Base-by-base conservation (phyloP, 2,329 filamentous ascomycete species). In the Graphilbum fragrans region DNA sequence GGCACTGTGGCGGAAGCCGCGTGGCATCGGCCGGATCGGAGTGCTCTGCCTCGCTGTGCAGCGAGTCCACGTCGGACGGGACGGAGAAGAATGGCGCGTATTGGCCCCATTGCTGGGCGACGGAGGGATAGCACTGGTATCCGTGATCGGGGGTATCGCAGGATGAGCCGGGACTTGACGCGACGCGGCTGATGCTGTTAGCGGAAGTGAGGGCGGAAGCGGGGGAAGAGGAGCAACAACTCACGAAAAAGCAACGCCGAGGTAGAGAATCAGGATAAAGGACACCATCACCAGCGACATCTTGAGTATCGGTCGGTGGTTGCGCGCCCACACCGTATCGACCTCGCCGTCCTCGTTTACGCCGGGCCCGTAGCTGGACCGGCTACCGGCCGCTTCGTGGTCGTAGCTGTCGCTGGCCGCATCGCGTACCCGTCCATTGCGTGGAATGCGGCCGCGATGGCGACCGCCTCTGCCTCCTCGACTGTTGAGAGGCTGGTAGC, bases 11-110 rank as follows among this genome's bases (percentile, higher is more conserved):
- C 0, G 86, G 87, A 1, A 82, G 63, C 8, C 66, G 64, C 7
- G 68, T 51, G 16, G 5, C 21, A 2, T 11, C 9, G n/a, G 14
- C 34, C 9, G 19, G 3, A n/a, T n/a, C n/a, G n/a, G n/a, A n/a
- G n/a, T n/a, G n/a, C 33, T 16, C 23, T 17, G 16, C 21, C 16
- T 21, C 14, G 12, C 9, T 9, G 25, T 14, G 25, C 17, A 3
- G 39, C 8, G 25, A 17, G n/a, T 40, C 46, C 39, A 86, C 74
- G 3, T 74, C 65, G 1, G 82, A 86, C 7, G 78, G 71, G 0
- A 88, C 80, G 1, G 80, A 72, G 60, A 84, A 94, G 62, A 78
- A 93, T 2, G 87, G 85, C 17, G 86, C 82, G 58, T 94, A 94
- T 57, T 90, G 86, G 42, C 87, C 88, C 86, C 86, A 94, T 42